Conservation (phyloP, 2,329 filamentous ascomycete genomes). For the Penicillium hesseltinei region DNA sequence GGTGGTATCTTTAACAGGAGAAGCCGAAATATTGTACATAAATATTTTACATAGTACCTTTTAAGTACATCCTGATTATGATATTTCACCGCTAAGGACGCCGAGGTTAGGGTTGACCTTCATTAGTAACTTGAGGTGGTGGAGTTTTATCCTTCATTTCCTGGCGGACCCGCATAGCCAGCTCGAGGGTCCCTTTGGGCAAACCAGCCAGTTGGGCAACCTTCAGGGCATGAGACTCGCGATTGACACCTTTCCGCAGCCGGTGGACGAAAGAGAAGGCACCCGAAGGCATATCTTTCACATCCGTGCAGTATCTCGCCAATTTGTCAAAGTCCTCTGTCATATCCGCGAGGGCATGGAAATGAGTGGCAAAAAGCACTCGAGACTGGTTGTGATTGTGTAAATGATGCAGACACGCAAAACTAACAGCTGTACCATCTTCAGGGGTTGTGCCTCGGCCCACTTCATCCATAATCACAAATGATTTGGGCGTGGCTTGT, state of each 20-base stretch:
- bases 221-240: constrained; percentile 85
- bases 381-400: constrained; percentile 74
- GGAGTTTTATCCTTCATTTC: constrained; percentile 16
- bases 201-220: constrained; percentile 86
- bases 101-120: background rate
- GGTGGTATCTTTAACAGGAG: background rate
- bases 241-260: constrained; percentile 77
- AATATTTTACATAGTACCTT: constrained; percentile 4
- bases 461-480: constrained; percentile 98
- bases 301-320: constrained; percentile 83
- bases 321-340: constrained; percentile 59
- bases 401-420: constrained; percentile 81
- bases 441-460: constrained; percentile 91
- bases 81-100: background rate
- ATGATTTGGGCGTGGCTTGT: constrained; percentile 76
- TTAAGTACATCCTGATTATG: background rate
- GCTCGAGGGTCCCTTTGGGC: constrained; percentile 67
- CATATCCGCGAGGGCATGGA: constrained; percentile 80
- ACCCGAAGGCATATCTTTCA: constrained; percentile 69
- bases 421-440: constrained; percentile 86
- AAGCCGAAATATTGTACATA: constrained; percentile 8
- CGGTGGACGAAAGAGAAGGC: constrained; percentile 82
- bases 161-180: constrained; percentile 62
- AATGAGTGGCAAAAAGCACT: constrained; percentile 91
- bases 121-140: background rate